Evolutionary conservation across 257 asterid species (phyloP), one percentile per base, ranked within the genome.

Genomic region (Echites panduratus): DNA sequence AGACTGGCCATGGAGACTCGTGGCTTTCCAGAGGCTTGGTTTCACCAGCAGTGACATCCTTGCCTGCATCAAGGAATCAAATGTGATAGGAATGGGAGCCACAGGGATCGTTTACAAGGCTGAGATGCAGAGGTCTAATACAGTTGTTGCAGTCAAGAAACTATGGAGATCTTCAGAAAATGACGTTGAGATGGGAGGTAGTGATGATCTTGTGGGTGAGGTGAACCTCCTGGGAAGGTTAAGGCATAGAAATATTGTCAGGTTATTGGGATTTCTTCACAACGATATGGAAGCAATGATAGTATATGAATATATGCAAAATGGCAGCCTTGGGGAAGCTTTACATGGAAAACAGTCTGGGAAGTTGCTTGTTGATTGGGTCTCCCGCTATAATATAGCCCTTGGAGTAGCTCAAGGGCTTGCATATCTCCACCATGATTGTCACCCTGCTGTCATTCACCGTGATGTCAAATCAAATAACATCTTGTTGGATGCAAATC

Each of bases 1-100:
- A 2, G 86, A 78, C 63, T 87, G 95, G 97, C 97, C 96, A 0
- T 91, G 96, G 96, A 84, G 91, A 69, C 76, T 91, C 74, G 87
- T 86, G 92, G 96, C 91, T 7, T 91, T 91, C 82, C 97, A 91
- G 78, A 85, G 92, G 79, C 84, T 92, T 19, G 87, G 91, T 24
- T 87, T 92, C 83, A 86, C 81, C 29, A 81, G 88, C 58, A 75
- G 74, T 24, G 96, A 92, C 73, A 82, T 89, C n/a, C 80, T 89
- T 1, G 82, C 91, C 5, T 88, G 97, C 77, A 70, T 89, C 35
- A 84, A 87, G 58, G 96, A 90, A 74, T 78, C 89, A 38, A 89
- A 91, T 35, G 89, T 86, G 78, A 82, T 91, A 3, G 97, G 97
- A 24, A 87, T 81, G 89, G 97, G 97, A 27, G 92, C 88, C 10